These are phyloP conservation scores for Pouteria glomerata DNA, from an alignment of 148 eudicot genomes.

Conservation along the genomic window DNA sequence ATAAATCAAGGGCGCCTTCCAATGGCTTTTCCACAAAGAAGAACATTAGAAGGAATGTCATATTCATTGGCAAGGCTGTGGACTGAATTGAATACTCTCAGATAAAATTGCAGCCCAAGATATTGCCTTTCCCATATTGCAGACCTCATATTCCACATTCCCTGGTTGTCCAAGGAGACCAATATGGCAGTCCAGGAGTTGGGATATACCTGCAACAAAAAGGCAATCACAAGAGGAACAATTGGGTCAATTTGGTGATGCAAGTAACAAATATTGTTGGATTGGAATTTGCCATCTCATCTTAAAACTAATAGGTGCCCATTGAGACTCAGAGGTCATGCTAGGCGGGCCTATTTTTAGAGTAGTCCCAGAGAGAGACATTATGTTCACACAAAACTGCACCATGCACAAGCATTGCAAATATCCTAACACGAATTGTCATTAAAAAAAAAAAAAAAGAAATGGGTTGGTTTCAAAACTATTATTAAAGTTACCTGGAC, in stretches of 20 bases:
- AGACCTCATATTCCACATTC: conserved; percentile 76
- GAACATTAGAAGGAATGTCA: conserved; percentile 39
- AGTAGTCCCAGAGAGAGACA: too few relatives aligned
- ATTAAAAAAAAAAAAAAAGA: too few relatives aligned
- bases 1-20: conserved; percentile 28
- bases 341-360: too few relatives aligned
- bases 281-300: too few relatives aligned
- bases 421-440: too few relatives aligned
- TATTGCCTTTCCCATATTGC: conserved; percentile 59
- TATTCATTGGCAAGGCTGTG: conserved; percentile 40
- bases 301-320: too few relatives aligned
- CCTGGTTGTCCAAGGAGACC: conserved; percentile 65
- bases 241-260: background rate
- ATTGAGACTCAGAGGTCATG: too few relatives aligned
- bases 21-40: conserved; percentile 49
- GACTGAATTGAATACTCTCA: conserved; percentile 33
- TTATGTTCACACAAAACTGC: too few relatives aligned
- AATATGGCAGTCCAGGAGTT: conserved; percentile 53
- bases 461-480: background rate
- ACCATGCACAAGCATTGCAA: too few relatives aligned
- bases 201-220: conserved; percentile 43
- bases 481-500: conserved; percentile 29
- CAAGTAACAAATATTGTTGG: too few relatives aligned
- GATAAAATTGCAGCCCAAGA: conserved; percentile 51
- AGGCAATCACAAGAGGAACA: background rate